Evolutionary conservation across 257 asterid species (phyloP), one percentile per base, ranked within the genome.

Genomic region (Mentha longifolia): DNA sequence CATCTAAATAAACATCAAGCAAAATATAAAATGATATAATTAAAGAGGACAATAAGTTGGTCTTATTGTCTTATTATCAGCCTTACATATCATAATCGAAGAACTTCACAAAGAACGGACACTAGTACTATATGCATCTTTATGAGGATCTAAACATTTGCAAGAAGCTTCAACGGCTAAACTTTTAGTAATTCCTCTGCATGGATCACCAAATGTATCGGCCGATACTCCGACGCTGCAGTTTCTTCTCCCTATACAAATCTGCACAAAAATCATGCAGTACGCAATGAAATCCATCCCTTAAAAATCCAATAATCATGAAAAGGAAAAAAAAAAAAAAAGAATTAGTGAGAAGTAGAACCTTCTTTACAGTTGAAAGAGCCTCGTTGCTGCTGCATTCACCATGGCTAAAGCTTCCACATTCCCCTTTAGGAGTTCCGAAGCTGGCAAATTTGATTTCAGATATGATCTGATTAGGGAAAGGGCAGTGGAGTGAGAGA

Each of bases 161-260:
- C 97, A 91, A 5, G 92, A 81, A 72, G 88, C 96, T 77, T 91
- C 96, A 66, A 89, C 90, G 54, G 88, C 96, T 86, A 92, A 83
- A 75, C 89, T 85, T 67, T 88, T 86, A 0, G 75, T 62, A 69
- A 81, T 59, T 22, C 90, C 88, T 33, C 31, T 71, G 75, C 97
- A 89, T 1, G 96, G 96, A 47, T 92, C 86, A 7, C 96, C 95
- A 39, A 87, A 82, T 55, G 74, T 80, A 62, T 49, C 30, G 5
- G 64, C 49, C 12, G 93, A 83, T 15, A 87, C 95, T 51, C 81
- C 81, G 73, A 89, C 56, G 59, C 68, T 86, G 85, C 96, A 88
- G 59, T 74, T 74, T 74, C 74, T 77, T 19, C 81, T 75, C 22
- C 95, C 96, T 71, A 86, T 12, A 79, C 96, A 88, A 46, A 88